A percentile compares a stretch with the other conserved stretches of the same genome.
phyloP scores from a whole-genome alignment of 2,329 filamentous ascomycete species.

The Apiospora marii region DNA sequence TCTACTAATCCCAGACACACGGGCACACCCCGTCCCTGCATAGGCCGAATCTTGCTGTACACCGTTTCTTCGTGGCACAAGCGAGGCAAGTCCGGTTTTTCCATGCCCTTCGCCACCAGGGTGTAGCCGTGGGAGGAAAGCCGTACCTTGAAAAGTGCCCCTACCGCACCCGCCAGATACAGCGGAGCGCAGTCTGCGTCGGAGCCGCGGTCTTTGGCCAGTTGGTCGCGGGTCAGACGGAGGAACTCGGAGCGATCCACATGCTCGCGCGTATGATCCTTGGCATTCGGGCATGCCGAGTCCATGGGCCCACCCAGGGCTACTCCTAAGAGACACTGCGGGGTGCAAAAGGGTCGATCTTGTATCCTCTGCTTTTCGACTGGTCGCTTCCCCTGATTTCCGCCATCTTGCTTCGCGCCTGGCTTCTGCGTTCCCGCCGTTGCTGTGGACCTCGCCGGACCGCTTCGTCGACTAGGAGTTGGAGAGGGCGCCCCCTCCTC shows the following conservation, averaged over 20 bases:
- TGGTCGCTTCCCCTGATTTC: slow-evolving; percentile 16
- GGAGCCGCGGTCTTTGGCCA: slow-evolving; percentile 40
- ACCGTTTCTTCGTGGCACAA: slow-evolving; percentile 43
- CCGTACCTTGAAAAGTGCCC: slow-evolving; percentile 48
- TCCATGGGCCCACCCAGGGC: slow-evolving; percentile 53
- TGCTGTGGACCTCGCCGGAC: slow-evolving; percentile 13
- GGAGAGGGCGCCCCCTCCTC: slow-evolving; percentile 27
- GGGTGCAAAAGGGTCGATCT: slow-evolving; percentile 32
- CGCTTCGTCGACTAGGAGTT: slow-evolving; percentile 22
- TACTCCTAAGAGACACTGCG: slow-evolving; percentile 51
- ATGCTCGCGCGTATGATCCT: slow-evolving; percentile 37
- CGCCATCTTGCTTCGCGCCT: neutral
- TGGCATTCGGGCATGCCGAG: slow-evolving; percentile 40
- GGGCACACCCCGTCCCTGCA: slow-evolving; percentile 46
- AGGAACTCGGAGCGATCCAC: slow-evolving; percentile 39
- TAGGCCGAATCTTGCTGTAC: slow-evolving; percentile 39
- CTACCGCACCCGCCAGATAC: slow-evolving; percentile 38
- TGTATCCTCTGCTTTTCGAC: slow-evolving; percentile 26
- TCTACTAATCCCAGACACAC: slow-evolving; percentile 45
- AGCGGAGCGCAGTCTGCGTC: slow-evolving; percentile 43
- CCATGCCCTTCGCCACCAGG: slow-evolving; percentile 49
- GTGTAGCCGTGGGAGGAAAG: slow-evolving; percentile 47
- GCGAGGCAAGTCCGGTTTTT: slow-evolving; percentile 32
- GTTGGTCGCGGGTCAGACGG: slow-evolving; percentile 37
- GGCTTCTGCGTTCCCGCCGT: slow-evolving; percentile 1